Percentiles rank a stretch among this genome's conserved stretches.
These are phyloP conservation scores for Aspergillus affinis DNA, from an alignment of 495 filamentous ascomycete genomes.

Conservation along the genomic window DNA sequence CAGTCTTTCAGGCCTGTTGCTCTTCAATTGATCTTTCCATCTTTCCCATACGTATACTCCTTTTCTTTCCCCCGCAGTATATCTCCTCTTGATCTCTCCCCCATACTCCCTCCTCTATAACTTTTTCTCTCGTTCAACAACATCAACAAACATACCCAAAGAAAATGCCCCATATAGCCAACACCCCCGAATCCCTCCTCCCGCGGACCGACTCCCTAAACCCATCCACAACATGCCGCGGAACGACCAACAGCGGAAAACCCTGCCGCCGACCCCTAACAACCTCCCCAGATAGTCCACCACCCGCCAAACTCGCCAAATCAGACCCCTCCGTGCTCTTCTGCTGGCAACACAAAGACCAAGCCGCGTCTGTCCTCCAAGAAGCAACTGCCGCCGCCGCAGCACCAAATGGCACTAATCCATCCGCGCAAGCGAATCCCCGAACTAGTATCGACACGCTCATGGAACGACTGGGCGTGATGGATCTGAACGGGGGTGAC, in stretches of 20 bases:
- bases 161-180: conserved; percentile 72
- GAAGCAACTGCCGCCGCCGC: conserved; percentile 8
- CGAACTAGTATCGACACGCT: conserved; percentile 81
- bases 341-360: conserved; percentile 94
- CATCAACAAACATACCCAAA: neutral
- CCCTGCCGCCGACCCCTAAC: conserved; percentile 73
- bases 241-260: conserved; percentile 73
- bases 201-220: conserved; percentile 79
- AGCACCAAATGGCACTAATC: conserved; percentile 9
- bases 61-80: neutral
- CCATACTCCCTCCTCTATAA: conserved; percentile 9
- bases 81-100: neutral
- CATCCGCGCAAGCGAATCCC: conserved; percentile 43
- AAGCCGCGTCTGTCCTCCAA: conserved; percentile 50
- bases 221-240: conserved; percentile 81
- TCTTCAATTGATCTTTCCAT: neutral
- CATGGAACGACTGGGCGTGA: conserved; percentile 72
- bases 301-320: conserved; percentile 33
- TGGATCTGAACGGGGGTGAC: conserved; percentile 51
- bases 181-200: conserved; percentile 81
- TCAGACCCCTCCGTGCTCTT: conserved; percentile 58
- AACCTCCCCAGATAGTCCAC: conserved; percentile 35
- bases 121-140: neutral
- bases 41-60: neutral
- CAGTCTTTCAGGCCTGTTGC: neutral